Evolutionary conservation across 768 basidiomycete genomes (phyloP), one percentile per base, ranked within the genome.

Genomic region (Suillus clintonianus): DNA sequence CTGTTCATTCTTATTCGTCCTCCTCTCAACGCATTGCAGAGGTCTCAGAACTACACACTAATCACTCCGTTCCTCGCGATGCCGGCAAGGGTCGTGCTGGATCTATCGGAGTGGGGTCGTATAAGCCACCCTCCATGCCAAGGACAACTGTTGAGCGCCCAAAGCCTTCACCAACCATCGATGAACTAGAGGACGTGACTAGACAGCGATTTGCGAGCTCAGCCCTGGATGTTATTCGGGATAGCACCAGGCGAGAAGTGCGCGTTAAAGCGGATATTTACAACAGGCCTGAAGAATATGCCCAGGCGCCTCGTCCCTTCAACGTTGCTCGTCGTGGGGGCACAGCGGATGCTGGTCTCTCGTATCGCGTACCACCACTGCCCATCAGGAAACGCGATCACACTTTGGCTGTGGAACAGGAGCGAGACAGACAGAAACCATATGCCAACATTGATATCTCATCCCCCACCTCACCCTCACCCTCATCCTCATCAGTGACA

Each of bases 301-400:
- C 72, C 0, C 69, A 78, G 11, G 69, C 76, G 41, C 78, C 80
- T 3, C 81, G 79, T 61, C 74, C 82, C 7, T 78, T 77, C 61
- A 72, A 75, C 11, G 74, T 83, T 36, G 80, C 80, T 1, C 72
- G 82, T 59, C 78, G 80, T 6, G 79, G 81, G 51, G 86, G 85
- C 64, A 80, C 75, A 19, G 77, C 85, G 13, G 85, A 85, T 63
- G 80, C 79, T 30, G 76, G 78, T 19, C 83, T 83, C 9, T 79
- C 81, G 10, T 78, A 78, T 57, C 82, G 81, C 13, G 74, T 79
- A 2, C 71, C 80, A 0, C 78, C 78, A n/a, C 65, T 77, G 32
- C 78, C 79, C 50, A 75, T 77, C 22, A 64, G 71, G 19, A 76
- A 77, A 51, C 66, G 65, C 32, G 56, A 71, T 62, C 67, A 65